Percentiles rank a stretch among this genome's conserved stretches.
Evolutionary conservation across 225 moss, liverwort and hornwort species (phyloP).

Genomic region (Takakia lepidozioides): DNA sequence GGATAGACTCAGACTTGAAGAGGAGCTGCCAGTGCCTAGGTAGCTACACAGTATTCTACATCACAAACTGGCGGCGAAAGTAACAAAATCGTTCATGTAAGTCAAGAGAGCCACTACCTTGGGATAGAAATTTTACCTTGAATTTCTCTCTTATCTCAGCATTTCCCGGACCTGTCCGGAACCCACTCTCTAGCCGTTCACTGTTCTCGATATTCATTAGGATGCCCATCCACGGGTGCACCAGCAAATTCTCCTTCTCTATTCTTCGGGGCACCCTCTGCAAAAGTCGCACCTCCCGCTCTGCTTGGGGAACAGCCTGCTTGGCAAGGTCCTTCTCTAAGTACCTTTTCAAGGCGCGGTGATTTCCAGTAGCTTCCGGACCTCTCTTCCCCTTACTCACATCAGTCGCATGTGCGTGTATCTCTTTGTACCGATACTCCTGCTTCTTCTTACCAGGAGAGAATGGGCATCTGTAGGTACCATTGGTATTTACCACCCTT

Average conservation of each 20-base stretch:
- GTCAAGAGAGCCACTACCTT: no score
- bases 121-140: constrained; percentile 9
- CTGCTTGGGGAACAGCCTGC: constrained; percentile 39
- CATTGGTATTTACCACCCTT: constrained; percentile 41
- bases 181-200: constrained; percentile 7
- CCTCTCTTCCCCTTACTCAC: constrained; percentile 51
- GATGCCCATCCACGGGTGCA: constrained; percentile 64
- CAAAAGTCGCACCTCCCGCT: constrained; percentile 36
- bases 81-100: no score
- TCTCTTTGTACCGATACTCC: constrained; percentile 53
- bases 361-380: constrained; percentile 38
- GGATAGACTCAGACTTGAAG: neutral
- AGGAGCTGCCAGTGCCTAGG: no score
- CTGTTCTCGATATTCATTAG: constrained; percentile 58
- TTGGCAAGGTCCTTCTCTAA: constrained; percentile 25
- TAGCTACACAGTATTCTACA: no score
- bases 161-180: constrained; percentile 39
- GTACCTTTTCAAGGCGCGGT: constrained; percentile 46
- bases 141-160: constrained; percentile 45
- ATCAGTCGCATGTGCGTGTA: constrained; percentile 54
- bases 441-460: constrained; percentile 70
- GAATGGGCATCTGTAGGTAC: constrained; percentile 62
- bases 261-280: constrained; percentile 33
- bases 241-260: constrained; percentile 37
- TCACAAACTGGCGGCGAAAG: no score